phyloP scores from a whole-genome alignment of 306 rosid genomes.

The Cicer bijugum region DNA sequence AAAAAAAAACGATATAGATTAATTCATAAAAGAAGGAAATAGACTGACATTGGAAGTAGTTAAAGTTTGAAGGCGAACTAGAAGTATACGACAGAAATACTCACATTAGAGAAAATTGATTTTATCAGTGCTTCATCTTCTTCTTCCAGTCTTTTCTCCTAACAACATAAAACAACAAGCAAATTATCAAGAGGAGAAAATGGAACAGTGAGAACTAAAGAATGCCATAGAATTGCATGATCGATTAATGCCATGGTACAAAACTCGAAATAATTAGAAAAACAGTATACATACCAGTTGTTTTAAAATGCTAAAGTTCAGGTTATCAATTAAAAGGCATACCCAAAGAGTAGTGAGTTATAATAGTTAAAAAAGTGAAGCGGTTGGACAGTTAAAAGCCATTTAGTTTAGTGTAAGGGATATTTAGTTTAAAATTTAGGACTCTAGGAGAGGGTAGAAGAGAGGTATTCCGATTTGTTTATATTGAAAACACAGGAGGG shows the following conservation, averaged over 20 bases:
- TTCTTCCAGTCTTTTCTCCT: conserved; percentile 81
- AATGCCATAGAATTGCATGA: conserved; percentile 11
- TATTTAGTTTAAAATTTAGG: neutral
- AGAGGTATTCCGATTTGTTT: neutral
- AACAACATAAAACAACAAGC: conserved; percentile 37
- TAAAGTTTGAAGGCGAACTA: conserved; percentile 6
- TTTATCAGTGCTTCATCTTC: conserved; percentile 86
- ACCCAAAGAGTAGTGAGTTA: neutral
- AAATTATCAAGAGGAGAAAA: neutral
- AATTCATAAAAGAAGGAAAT: conserved; percentile 2
- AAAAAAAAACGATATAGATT: neutral
- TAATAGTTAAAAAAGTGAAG: neutral
- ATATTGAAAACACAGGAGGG: neutral
- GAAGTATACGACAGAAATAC: conserved; percentile 37
- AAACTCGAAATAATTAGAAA: conserved; percentile 5
- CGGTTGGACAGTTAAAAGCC: neutral
- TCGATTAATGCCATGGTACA: neutral
- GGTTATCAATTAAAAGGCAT: conserved; percentile 3
- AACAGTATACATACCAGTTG: neutral
- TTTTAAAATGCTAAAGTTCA: neutral
- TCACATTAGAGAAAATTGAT: conserved; percentile 67
- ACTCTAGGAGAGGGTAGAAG: neutral
- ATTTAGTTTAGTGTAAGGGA: neutral
- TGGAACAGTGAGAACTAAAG: neutral
- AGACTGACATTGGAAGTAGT: neutral